A percentile compares a stretch with the other conserved stretches of the same genome.
These are phyloP conservation scores for Diddensiella santjacobensis DNA, from an alignment of 805 yeast genomes.

Conservation along the genomic window DNA sequence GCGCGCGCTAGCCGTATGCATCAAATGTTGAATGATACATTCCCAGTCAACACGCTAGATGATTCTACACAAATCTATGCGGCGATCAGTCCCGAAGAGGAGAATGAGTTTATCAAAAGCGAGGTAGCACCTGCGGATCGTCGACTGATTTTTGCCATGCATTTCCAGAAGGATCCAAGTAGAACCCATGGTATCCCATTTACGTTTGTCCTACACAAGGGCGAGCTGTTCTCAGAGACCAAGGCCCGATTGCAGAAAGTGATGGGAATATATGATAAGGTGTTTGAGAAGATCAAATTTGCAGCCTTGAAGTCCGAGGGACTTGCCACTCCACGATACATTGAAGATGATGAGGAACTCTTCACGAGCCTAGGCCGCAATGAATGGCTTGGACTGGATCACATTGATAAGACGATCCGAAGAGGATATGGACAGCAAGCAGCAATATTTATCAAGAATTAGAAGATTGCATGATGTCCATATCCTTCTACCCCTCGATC, in stretches of 20 bases:
- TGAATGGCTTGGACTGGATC: slow-evolving; percentile 74
- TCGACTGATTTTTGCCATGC: slow-evolving; percentile 62
- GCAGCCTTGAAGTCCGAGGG: slow-evolving; percentile 43
- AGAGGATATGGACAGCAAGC: slow-evolving; percentile 51
- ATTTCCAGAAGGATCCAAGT: slow-evolving; percentile 66
- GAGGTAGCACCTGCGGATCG: slow-evolving; percentile 26
- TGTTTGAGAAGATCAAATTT: slow-evolving; percentile 70
- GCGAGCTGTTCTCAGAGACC: slow-evolving; percentile 61
- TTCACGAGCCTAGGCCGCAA: slow-evolving; percentile 50
- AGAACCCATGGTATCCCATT: slow-evolving; percentile 82
- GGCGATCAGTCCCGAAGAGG: slow-evolving; percentile 44
- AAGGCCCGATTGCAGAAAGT: slow-evolving; percentile 61
- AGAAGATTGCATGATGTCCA: not conserved
- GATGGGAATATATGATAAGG: slow-evolving; percentile 74
- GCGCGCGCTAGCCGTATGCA: slow-evolving; percentile 28
- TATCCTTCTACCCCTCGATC: too few relatives aligned
- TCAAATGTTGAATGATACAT: slow-evolving; percentile 35
- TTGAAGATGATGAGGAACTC: slow-evolving; percentile 54
- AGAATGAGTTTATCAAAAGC: slow-evolving; percentile 24
- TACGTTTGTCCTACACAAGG: slow-evolving; percentile 63
- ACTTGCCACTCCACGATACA: slow-evolving; percentile 19
- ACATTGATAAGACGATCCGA: slow-evolving; percentile 74
- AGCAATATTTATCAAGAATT: slow-evolving; percentile 52
- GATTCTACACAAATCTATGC: slow-evolving; percentile 42
- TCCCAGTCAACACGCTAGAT: slow-evolving; percentile 39